Base-by-base conservation (phyloP, 257 asterid species). In the Mentha longifolia region DNA sequence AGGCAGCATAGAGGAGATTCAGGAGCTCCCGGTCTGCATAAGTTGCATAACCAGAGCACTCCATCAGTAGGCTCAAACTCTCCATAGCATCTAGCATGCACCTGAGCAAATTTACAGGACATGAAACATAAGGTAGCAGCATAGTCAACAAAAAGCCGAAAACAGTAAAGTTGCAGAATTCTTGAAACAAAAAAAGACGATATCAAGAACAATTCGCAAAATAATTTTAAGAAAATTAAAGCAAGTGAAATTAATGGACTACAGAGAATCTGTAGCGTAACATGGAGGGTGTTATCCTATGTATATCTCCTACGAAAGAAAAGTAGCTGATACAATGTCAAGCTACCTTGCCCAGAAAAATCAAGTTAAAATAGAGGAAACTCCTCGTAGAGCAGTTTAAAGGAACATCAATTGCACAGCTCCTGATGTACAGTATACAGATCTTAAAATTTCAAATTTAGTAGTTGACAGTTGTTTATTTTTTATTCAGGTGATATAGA, bases 21-120 rank as follows among this genome's bases (percentile, higher is more conserved):
- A 70, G 97, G 98, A 78, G 97, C 95, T 78, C 90, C 98, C 14
- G 96, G 94, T 71, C 97, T 94, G 85, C 99, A 95, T 79, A 95
- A 85, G 83, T 92, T 90, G 93, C 99, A 95, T 78, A 95, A 82
- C 98, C 99, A 95, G 79, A 95, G 97, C 57, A 79, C 87, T 64
- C 93, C 98, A 74, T 80, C 95, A 56, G 79, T 79, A 76, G 95
- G 90, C 81, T 89, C 98, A 63, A 79, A 81, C 79, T 89, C 98
- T 67, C 99, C 99, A 42, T 95, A 95, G 85, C 99, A 95, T 81
- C 87, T 95, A 68, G 98, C 98, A 84, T 95, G 99, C 59, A 95
- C 99, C 99, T 95, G 85, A 71, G 75, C 46, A 81, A 66, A 69
- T 61, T 74, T 79, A 70, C 47, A n/a, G 37, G 14, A 73, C 47